Evolutionary conservation across 768 basidiomycete species (phyloP), one percentile per base, ranked within the genome.

Genomic region (Boletellus ananas): DNA sequence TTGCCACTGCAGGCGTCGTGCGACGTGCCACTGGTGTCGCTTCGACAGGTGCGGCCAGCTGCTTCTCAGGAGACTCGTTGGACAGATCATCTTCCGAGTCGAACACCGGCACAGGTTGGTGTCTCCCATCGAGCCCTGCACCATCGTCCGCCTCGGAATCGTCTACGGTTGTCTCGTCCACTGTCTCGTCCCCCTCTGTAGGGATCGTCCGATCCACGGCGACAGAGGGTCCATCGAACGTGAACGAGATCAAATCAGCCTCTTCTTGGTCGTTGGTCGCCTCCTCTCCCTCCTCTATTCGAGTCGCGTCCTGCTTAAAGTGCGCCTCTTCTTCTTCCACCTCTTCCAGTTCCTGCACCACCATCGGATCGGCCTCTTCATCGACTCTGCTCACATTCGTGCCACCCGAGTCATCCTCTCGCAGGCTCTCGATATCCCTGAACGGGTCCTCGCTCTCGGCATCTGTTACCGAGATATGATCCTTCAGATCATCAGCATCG

Each of bases 371-470:
- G 25, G 45, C 49, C 31, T 38, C 39, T 25, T 16, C 36, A 12
- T 14, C n/a, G 11, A 34, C 38, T 8, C 35, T 49, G 20, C 41
- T 47, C 35, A 44, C 54, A 14, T 49, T 27, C 17, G 51, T 37
- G 13, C 72, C 69, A 40, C 63, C 64, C 12, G 68, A 68, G 20
- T 79, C 76, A 49, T 87, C 87, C 48, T 87, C 86, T 31, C 79
- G 73, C 59, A 94, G 64, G 58, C 91, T 93, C 63, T 95, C 94
- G 47, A 97, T 87, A 58, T 94, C 94, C 29, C 81, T 80, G 69
- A 97, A 97, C 8, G 91, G 89, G 71, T 97, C 94, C 58, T 91
- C 90, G 54, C 87, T 89, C 37, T 78, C 74, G 36, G 78, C 74
- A 72, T 61, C 52, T 64, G 67, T 58, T 55, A 64, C 53, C 46